A percentile compares a stretch with the other conserved stretches of the same genome.
These are phyloP conservation scores for Porcisia hertigi DNA, from an alignment of 208 protist genomes.

Conservation along the genomic window DNA sequence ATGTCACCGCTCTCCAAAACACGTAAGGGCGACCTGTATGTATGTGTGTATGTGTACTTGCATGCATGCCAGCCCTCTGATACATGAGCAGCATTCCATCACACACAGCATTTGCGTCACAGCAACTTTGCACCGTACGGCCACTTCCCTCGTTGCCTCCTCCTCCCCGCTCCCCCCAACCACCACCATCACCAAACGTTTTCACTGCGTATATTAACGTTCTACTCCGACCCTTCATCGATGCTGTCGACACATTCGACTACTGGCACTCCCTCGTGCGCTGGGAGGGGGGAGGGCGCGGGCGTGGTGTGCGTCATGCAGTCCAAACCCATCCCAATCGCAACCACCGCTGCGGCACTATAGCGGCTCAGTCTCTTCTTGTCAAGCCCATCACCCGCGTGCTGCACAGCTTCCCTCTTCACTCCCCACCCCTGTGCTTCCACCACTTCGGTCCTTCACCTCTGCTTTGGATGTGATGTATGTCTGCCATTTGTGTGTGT, in stretches of 20 bases:
- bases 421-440: too few relatives aligned
- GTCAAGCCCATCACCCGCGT: not conserved
- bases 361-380: not conserved
- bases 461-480: not conserved
- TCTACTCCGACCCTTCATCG: not conserved
- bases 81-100: too few relatives aligned
- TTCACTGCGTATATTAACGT: not conserved
- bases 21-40: not conserved
- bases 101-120: not conserved
- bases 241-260: not conserved
- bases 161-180: not conserved
- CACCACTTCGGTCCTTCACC: too few relatives aligned
- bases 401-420: not conserved
- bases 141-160: not conserved
- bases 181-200: not conserved
- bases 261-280: not conserved
- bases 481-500: not conserved
- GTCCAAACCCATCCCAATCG: not conserved
- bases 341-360: too few relatives aligned
- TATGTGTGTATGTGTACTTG: not conserved
- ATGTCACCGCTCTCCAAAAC: not conserved
- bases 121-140: not conserved
- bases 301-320: not conserved
- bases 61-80: not conserved
- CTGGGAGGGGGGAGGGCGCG: not conserved